Conservation (phyloP, 768 basidiomycete species). For the Mycena leptocephala region DNA sequence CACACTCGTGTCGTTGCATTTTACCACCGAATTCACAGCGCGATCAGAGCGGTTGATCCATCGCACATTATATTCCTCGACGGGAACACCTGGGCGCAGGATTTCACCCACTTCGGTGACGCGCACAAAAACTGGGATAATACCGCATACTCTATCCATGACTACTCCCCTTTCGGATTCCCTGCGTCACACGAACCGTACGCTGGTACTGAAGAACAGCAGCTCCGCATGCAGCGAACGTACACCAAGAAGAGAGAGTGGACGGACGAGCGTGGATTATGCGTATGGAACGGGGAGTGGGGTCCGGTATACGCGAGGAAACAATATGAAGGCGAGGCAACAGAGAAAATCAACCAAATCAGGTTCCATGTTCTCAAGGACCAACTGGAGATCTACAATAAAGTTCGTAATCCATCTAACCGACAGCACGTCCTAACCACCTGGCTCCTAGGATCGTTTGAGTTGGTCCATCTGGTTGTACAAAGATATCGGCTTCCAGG, state of each 20-base stretch:
- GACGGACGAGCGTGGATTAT: slow-evolving; percentile 78
- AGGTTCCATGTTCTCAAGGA: slow-evolving; percentile 80
- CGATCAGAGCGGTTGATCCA: slow-evolving; percentile 80
- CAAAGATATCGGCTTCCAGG: slow-evolving; percentile 85
- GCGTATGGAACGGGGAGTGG: slow-evolving; percentile 89
- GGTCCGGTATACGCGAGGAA: slow-evolving; percentile 85
- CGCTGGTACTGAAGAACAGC: slow-evolving; percentile 67
- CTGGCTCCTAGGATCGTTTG: slow-evolving; percentile 65
- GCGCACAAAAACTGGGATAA: slow-evolving; percentile 76
- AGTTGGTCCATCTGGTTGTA: slow-evolving; percentile 93
- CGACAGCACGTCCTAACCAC: background rate
- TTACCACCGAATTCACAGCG: slow-evolving; percentile 78
- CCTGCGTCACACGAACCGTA: slow-evolving; percentile 73
- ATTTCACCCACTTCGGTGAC: slow-evolving; percentile 84
- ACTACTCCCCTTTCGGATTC: slow-evolving; percentile 83
- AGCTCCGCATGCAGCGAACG: slow-evolving; percentile 64
- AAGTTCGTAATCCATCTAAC: slow-evolving; percentile 52
- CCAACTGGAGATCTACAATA: slow-evolving; percentile 81
- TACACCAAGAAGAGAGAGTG: slow-evolving; percentile 85
- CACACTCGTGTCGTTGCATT: slow-evolving; percentile 77
- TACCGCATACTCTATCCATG: slow-evolving; percentile 84
- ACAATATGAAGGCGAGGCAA: slow-evolving; percentile 71
- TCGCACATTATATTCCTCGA: slow-evolving; percentile 87
- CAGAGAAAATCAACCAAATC: slow-evolving; percentile 76
- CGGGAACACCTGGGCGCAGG: slow-evolving; percentile 88